Conservation (phyloP, 495 filamentous ascomycete genomes). For the Chaetomium tenue region DNA sequence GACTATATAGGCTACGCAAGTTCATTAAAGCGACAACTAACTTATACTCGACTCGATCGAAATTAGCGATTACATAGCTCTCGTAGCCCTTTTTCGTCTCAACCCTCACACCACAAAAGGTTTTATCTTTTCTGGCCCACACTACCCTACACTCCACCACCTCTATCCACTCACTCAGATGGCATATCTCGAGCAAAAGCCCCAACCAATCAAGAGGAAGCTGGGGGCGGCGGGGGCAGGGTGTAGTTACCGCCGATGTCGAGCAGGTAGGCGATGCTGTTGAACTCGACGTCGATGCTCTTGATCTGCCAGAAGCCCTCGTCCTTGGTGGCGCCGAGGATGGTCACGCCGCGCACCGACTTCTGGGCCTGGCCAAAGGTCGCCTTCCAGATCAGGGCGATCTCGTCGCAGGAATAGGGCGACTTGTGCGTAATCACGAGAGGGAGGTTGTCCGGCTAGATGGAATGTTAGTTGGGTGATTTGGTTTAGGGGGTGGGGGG, state of each 20-base stretch:
- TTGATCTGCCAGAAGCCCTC: slow-evolving; percentile 31
- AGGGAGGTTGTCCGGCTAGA: slow-evolving; percentile 20
- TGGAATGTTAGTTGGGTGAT: not conserved
- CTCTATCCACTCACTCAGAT: not conserved
- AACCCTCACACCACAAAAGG: not conserved
- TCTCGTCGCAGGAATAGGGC: slow-evolving; percentile 30
- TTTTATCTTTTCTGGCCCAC: not conserved
- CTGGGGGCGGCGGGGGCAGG: slow-evolving; percentile 18
- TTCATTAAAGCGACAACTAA: slow-evolving; percentile 6
- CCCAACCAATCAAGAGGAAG: too few relatives aligned
- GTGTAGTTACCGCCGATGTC: slow-evolving; percentile 30
- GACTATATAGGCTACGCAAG: not conserved
- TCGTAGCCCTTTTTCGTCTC: not conserved
- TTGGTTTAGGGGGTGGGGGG: not conserved
- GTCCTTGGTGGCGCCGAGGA: slow-evolving; percentile 25
- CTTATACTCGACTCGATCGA: slow-evolving; percentile 1
- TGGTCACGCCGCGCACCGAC: slow-evolving; percentile 32
- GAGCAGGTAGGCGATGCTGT: slow-evolving; percentile 29
- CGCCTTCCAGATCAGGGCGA: slow-evolving; percentile 33
- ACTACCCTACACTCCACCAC: too few relatives aligned
- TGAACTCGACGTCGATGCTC: slow-evolving; percentile 37
- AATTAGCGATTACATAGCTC: slow-evolving; percentile 8
- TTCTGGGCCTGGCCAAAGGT: slow-evolving; percentile 24
- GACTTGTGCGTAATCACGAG: slow-evolving; percentile 15
- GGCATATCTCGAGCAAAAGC: too few relatives aligned